Evolutionary conservation across 768 basidiomycete species (phyloP), one percentile per base, ranked within the genome.

Genomic region (Suillus plorans): DNA sequence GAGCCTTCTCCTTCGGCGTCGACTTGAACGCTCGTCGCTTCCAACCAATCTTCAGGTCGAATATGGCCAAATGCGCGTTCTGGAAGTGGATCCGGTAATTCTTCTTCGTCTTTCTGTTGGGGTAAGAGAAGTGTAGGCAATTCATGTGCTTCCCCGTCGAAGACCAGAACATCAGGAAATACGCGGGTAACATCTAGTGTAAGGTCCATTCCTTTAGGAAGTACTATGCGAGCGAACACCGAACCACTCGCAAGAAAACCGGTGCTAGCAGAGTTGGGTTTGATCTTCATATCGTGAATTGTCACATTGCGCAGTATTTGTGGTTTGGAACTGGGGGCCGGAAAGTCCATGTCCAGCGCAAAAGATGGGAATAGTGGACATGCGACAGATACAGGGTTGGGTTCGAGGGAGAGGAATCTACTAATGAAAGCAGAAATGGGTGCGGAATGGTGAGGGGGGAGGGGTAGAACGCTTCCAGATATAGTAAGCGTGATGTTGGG

Each of bases 131-230:
- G 47, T 4, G 63, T 36, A 42, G 65, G 68, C 4, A 52, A 45
- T 1, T 80, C 75, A 7, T 86, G 84, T 0, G 85, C 82, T 25
- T 86, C 85, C 3, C 92, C 92, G 67, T 95, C 92, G 64, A 86
- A 94, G 5, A 94, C 82, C 7, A 94, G 74, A 34, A 90, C 87
- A 71, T 95, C 92, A 0, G 92, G 91, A 63, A 90, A 80, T 34
- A 93, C 84, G 50, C 80, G 82, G 8, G 78, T 82, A 22, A 93
- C 87, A 50, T 87, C 79, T 60, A 93, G 74, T n/a, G 78, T 80
- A 34, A 92, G 77, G 62, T 90, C 75, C 75, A 95, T 85, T 52
- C 90, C 91, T 50, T 75, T 77, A 1, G 92, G 92, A 2, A 94
- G 80, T 12, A 90, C 87, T 42, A 91, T 79, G 20, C 81, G 80